Evolutionary conservation across 352 stramenopile species (phyloP).

Genomic region (Pythium grandisporangium): DNA sequence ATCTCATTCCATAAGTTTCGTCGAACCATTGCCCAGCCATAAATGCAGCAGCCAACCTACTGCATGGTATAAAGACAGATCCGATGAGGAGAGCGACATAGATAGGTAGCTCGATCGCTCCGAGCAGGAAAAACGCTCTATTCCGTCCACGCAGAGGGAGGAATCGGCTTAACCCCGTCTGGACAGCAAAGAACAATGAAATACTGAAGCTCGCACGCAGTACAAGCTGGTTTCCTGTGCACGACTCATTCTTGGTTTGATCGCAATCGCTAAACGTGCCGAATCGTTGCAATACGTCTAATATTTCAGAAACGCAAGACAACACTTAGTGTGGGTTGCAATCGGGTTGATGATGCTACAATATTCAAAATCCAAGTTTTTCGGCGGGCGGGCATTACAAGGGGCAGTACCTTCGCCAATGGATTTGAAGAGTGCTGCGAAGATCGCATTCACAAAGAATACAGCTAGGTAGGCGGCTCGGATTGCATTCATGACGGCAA

Average conservation of each 20-base stretch:
- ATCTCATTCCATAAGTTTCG: not conserved
- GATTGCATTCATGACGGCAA: slow-evolving; percentile 27
- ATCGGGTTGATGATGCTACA: no score
- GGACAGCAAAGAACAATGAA: slow-evolving; percentile 38
- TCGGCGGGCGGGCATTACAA: no score
- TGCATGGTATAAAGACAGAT: slow-evolving; percentile 65
- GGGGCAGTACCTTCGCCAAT: slow-evolving; percentile 54
- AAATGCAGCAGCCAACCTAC: slow-evolving; percentile 13
- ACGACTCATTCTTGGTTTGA: slow-evolving; percentile 22
- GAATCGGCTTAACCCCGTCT: slow-evolving; percentile 37
- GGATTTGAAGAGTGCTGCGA: slow-evolving; percentile 52
- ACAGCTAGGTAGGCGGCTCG: slow-evolving; percentile 42
- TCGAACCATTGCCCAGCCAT: no score
- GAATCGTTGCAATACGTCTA: slow-evolving; percentile 26
- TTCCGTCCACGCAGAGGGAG: slow-evolving; percentile 13
- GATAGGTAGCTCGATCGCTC: slow-evolving; percentile 31
- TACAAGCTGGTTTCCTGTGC: slow-evolving; percentile 58
- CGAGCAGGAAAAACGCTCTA: slow-evolving; percentile 19
- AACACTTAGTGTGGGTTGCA: no score
- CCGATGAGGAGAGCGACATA: slow-evolving; percentile 43
- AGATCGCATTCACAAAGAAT: slow-evolving; percentile 71
- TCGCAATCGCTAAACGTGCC: slow-evolving; percentile 63
- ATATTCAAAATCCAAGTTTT: no score
- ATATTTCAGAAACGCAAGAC: no score
- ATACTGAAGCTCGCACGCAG: slow-evolving; percentile 65